Evolutionary conservation across 192 early-diverging fungal genomes (phyloP).

Genomic region (Diversispora epigaea): DNA sequence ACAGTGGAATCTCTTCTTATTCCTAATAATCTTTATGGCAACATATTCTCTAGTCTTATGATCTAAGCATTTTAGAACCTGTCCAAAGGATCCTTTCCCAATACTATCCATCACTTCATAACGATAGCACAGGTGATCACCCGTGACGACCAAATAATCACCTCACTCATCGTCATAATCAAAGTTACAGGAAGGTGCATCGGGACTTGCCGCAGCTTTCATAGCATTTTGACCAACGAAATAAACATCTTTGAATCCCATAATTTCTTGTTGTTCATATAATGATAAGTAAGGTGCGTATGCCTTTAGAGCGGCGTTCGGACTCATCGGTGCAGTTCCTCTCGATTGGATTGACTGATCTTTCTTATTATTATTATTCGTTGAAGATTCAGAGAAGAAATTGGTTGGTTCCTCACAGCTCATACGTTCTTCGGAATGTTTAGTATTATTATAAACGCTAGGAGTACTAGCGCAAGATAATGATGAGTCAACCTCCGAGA

Average conservation of each 20-base stretch:
- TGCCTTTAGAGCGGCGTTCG: conserved; percentile 61
- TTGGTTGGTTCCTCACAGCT: neutral
- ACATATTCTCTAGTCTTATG: conserved; percentile 85
- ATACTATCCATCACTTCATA: conserved; percentile 90
- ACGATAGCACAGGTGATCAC: conserved; percentile 91
- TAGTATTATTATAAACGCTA: neutral
- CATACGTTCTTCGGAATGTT: too few relatives aligned
- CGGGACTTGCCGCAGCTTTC: conserved; percentile 60
- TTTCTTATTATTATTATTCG: neutral
- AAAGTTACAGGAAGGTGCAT: conserved; percentile 59
- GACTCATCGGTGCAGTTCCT: conserved; percentile 48
- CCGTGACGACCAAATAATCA: conserved; percentile 81
- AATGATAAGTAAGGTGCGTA: conserved; percentile 74
- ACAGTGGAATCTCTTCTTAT: conserved; percentile 94
- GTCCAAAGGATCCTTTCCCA: conserved; percentile 90
- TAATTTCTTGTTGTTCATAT: conserved; percentile 87
- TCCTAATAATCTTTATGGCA: conserved; percentile 93
- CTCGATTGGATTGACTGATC: conserved; percentile 2
- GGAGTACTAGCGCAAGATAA: conserved; percentile 1
- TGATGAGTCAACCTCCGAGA: neutral
- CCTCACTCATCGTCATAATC: conserved; percentile 91
- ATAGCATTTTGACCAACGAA: conserved; percentile 78
- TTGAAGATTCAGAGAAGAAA: neutral
- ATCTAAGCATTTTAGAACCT: conserved; percentile 91
- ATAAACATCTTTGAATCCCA: conserved; percentile 79